Base-by-base conservation (phyloP, 2,329 filamentous ascomycete genomes). In the Penicillium fuscoglaucum region DNA sequence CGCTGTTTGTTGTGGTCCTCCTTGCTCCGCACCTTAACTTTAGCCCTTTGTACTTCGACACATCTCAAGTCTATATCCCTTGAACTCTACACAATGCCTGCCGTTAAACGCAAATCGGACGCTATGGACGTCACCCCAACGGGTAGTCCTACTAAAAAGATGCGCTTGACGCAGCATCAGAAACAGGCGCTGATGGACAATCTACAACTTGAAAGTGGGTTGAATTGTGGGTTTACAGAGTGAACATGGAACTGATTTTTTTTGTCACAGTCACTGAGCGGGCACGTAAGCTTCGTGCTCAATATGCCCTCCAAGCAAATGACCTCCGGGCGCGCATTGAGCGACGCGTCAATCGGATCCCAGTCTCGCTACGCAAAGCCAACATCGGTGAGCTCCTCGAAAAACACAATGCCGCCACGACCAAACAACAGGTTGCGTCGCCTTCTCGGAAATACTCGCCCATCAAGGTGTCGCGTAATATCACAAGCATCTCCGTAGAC, bases 271-370 rank as follows among this genome's bases (percentile, higher is more conserved):
- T 96, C 65, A 92, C 90, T 19, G 90, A 96, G 77, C 87, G 93
- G 72, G 90, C 91, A 61, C 86, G 93, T 67, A 92, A 93, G 74
- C 82, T 98, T 61, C 87, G 93, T 68, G 89, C 93, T 7, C 92
- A 96, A 73, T 96, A 96, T 78, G 88, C 89, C 59, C 83, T 96
- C 10, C 93, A 96, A 75, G 90, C 92, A 24, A 90, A 93, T 74
- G 90, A 90, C 62, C 83, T 98, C 40, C 86, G 90, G 61, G 88
- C 91, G 60, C 88, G 93, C 61, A 88, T 99, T 52, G 93, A 97
- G 75, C 90, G 96, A 78, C 90, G 95, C 76, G 84, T 98, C 74
- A 96, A 97, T 72, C 88, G 95, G 54, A 95, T 98, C 52, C 95
- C 95, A 8, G 84, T 86, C 67, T 83, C 87, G 17, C 78, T 96